Evolutionary conservation across 2,329 filamentous ascomycete genomes (phyloP), one percentile per base, ranked within the genome.

Genomic region (Pestalotiopsis sp.): DNA sequence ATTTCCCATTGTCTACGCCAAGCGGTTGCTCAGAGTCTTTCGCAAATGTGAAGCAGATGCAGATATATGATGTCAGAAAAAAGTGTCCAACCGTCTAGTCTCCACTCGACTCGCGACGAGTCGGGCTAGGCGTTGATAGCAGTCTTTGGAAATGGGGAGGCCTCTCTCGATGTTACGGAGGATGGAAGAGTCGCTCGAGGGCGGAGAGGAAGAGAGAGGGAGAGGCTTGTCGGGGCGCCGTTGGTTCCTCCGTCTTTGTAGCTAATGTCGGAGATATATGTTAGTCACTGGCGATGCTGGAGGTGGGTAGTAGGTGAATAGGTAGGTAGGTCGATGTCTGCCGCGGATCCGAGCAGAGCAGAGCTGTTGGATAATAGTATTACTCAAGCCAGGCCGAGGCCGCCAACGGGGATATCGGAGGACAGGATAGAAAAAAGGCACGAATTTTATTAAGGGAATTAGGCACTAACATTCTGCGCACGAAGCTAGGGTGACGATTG

Each of bases 1-100:
- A 81, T 94, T 94, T 78, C 92, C 92, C 92, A 95, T 95, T 68
- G 71, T 70, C 68, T 27, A 59, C 27, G 25, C 57, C 23, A 20
- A 68, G 60, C 36, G 66, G 64, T 57, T 67, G 36, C 52, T 23
- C 5, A 36, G 11, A 64, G 41, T 31, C 4, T n/a, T 31, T 9
- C 62, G 74, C 73, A 73, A 73, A 69, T 68, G 52, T 64, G 49
- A 41, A 23, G 20, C 23, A 36, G 17, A 27, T 27, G n/a, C 23
- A 39, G 27, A 68, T 71, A 71, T 70, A 73, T 72, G 68, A 68
- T 71, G 72, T 72, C 74, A 75, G 76, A 73, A 73, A 27, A 75
- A 72, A 74, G 77, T 17, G 60, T 36, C 25, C 62, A 17, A 64
- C 62, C 62, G 39, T 64, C 62, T 64, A 39, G 27, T 23, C 39